Evolutionary conservation across 768 basidiomycete species (phyloP).

Genomic region (Termitomyces sp.): DNA sequence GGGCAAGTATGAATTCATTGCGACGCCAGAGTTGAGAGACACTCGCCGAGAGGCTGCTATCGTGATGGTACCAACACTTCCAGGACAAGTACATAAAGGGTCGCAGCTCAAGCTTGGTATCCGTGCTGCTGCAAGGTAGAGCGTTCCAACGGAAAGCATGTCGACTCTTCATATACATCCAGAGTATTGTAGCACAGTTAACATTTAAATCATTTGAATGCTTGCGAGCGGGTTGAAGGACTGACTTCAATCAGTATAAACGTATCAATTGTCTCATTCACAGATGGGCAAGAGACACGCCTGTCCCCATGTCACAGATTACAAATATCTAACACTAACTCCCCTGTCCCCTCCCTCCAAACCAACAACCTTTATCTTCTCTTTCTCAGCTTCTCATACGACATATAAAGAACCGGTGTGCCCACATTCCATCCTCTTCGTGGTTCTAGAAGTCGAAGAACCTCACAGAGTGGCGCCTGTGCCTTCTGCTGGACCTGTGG

Average conservation of each 20-base stretch:
- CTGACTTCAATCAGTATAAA: neutral
- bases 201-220: too few species aligned
- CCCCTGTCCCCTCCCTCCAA: neutral
- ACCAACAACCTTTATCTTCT: neutral
- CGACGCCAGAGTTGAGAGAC: conserved; percentile 26
- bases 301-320: conserved; percentile 10
- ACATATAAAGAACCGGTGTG: neutral
- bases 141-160: neutral
- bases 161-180: neutral
- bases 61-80: conserved; percentile 37
- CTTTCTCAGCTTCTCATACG: neutral
- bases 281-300: conserved; percentile 14
- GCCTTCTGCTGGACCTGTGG: conserved; percentile 3
- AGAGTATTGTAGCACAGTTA: neutral
- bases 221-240: neutral
- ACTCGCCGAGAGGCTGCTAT: conserved; percentile 33
- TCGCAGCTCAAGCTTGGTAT: conserved; percentile 33
- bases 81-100: conserved; percentile 35
- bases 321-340: conserved; percentile 13
- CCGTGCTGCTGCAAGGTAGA: conserved; percentile 19
- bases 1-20: conserved; percentile 45
- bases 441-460: conserved; percentile 12
- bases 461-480: conserved; percentile 8
- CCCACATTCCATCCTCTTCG: neutral
- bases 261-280: conserved; percentile 13